These are phyloP conservation scores for Paraphaeosphaeria sporulosa DNA, from an alignment of 2,329 filamentous ascomycete species.

Conservation along the genomic window DNA sequence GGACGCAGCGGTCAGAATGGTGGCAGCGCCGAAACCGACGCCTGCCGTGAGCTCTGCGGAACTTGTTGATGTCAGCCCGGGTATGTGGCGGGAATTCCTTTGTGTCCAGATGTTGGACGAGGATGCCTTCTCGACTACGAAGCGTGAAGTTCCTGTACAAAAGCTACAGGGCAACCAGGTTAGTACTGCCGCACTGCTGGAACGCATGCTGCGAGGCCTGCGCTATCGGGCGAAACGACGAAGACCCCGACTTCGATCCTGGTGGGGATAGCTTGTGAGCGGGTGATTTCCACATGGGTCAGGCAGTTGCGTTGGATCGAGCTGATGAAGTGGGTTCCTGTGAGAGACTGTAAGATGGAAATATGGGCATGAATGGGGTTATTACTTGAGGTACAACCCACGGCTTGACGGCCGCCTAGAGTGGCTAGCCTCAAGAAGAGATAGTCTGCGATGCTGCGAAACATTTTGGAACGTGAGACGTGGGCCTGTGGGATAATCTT, in stretches of 20 bases:
- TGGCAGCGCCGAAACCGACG: slow-evolving; percentile 15
- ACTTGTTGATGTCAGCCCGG: neutral
- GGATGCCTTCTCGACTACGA: slow-evolving; percentile 18
- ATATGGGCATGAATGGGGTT: neutral
- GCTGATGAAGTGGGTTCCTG: slow-evolving; percentile 20
- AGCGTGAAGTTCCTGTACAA: slow-evolving; percentile 16
- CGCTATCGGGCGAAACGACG: slow-evolving; percentile 11
- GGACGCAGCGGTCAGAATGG: slow-evolving; percentile 14
- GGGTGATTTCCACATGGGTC: slow-evolving; percentile 8
- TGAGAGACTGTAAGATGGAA: neutral
- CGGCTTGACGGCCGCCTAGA: slow-evolving; percentile 13
- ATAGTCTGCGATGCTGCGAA: slow-evolving; percentile 21
- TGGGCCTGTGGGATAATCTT: neutral
- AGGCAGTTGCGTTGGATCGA: slow-evolving; percentile 22
- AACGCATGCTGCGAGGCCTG: slow-evolving; percentile 16
- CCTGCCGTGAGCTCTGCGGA: neutral
- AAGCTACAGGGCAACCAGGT: slow-evolving; percentile 10
- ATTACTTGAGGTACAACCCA: slow-evolving; percentile 15
- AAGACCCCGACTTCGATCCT: slow-evolving; percentile 18
- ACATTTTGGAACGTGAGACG: slow-evolving; percentile 10
- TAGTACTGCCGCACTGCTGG: slow-evolving; percentile 8
- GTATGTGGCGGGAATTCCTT: neutral
- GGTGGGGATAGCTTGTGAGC: neutral
- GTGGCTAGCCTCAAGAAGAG: slow-evolving; percentile 21
- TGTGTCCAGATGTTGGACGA: neutral